A percentile compares a stretch with the other conserved stretches of the same genome.
Evolutionary conservation across 148 eudicot species (phyloP).

Genomic region (Tetragonia tetragonoides): DNA sequence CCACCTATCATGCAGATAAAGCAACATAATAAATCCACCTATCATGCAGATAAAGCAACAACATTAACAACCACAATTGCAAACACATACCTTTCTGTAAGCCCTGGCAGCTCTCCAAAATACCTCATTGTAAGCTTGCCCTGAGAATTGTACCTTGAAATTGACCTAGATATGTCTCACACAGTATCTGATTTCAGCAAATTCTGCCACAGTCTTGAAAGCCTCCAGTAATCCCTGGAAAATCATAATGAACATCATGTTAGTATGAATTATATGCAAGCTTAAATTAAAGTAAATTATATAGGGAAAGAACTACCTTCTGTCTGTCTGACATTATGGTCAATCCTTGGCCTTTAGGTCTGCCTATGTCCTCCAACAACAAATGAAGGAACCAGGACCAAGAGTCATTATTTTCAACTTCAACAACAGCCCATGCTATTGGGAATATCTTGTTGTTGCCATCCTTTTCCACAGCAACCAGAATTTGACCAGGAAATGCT

Average conservation of each 20-base stretch:
- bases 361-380: not conserved
- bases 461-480: not conserved
- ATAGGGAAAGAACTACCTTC: too few relatives aligned
- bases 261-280: not conserved
- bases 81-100: not conserved
- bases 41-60: too few relatives aligned
- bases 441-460: constrained; percentile 13
- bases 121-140: not conserved
- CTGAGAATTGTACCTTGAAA: not conserved
- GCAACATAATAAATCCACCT: too few relatives aligned
- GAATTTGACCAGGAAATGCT: not conserved
- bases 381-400: not conserved
- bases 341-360: not conserved
- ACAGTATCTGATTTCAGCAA: not conserved
- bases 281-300: too few relatives aligned
- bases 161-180: not conserved
- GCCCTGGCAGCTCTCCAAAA: constrained; percentile 2
- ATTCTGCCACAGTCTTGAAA: not conserved
- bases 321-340: not conserved
- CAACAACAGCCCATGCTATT: constrained; percentile 1
- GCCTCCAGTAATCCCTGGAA: not conserved
- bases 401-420: not conserved
- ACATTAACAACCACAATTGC: too few relatives aligned
- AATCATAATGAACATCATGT: not conserved
- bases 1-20: not conserved